Evolutionary conservation across 2,329 filamentous ascomycete species (phyloP).

Genomic region (Exophiala lecanii-corni): DNA sequence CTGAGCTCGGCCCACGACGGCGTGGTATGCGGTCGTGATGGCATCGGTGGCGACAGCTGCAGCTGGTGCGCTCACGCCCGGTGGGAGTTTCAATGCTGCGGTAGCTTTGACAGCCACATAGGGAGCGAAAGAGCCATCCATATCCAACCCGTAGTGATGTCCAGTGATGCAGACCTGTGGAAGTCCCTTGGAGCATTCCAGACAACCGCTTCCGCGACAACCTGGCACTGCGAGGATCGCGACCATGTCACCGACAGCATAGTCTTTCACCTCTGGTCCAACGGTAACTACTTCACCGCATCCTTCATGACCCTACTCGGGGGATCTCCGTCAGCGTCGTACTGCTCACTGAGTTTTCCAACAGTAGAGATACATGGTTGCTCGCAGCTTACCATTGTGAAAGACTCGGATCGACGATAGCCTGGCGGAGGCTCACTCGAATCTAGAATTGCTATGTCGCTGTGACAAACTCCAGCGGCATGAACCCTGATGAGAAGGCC

Average conservation of each 20-base stretch:
- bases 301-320: slow-evolving; percentile 18
- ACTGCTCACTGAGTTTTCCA: too few relatives aligned
- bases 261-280: slow-evolving; percentile 4
- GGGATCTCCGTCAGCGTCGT: background rate
- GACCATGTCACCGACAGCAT: slow-evolving; percentile 7
- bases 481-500: slow-evolving; percentile 6
- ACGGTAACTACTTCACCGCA: slow-evolving; percentile 15
- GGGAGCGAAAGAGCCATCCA: slow-evolving; percentile 5
- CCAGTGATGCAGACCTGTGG: slow-evolving; percentile 3
- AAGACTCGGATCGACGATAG: background rate
- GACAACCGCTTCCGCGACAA: background rate
- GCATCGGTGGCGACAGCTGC: slow-evolving; percentile 10
- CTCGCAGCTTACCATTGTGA: slow-evolving; percentile 3
- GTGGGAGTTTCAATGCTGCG: slow-evolving; percentile 6
- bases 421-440: background rate
- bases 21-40: slow-evolving; percentile 7
- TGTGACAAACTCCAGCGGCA: slow-evolving; percentile 12
- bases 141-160: slow-evolving; percentile 5
- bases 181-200: slow-evolving; percentile 5
- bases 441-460: slow-evolving; percentile 4
- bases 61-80: background rate
- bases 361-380: slow-evolving; percentile 1
- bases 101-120: slow-evolving; percentile 7
- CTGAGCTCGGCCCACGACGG: slow-evolving; percentile 5
- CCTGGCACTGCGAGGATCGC: slow-evolving; percentile 4